phyloP scores from a whole-genome alignment of 768 basidiomycete genomes.

The Cystofilobasidium bisporidii region DNA sequence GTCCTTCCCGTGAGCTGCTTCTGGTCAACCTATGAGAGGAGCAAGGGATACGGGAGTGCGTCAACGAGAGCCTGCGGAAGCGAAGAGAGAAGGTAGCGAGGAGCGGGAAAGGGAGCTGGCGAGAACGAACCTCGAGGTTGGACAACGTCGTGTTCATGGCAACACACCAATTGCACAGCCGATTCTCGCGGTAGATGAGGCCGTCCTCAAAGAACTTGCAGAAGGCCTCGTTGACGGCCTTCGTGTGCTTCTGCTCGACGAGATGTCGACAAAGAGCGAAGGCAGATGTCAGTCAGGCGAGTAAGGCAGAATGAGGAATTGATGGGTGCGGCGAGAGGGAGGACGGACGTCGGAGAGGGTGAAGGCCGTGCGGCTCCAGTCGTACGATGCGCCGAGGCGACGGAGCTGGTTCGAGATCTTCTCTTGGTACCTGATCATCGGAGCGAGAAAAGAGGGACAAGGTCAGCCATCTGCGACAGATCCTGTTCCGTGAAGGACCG shows the following conservation, averaged over 20 bases:
- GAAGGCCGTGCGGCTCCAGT: constrained; percentile 90
- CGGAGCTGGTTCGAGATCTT: constrained; percentile 82
- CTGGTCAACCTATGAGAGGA: constrained; percentile 64
- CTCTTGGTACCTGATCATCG: constrained; percentile 63
- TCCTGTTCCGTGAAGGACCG: too few species aligned
- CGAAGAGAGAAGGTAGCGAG: too few species aligned
- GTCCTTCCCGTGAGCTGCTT: constrained; percentile 78
- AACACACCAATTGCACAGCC: constrained; percentile 97
- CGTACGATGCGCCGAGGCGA: constrained; percentile 82
- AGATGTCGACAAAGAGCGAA: too few species aligned
- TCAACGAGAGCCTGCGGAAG: too few species aligned
- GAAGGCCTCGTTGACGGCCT: constrained; percentile 85
- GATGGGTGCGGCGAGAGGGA: background rate
- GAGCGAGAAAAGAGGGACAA: background rate
- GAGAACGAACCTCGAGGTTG: constrained; percentile 69
- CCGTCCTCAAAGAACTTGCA: constrained; percentile 84
- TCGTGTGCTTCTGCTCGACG: constrained; percentile 51
- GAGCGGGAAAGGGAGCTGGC: background rate
- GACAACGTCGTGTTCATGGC: constrained; percentile 90
- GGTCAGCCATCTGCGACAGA: background rate
- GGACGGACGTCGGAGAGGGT: constrained; percentile 60
- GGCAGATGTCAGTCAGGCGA: too few species aligned
- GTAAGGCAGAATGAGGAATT: too few species aligned
- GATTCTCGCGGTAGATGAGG: constrained; percentile 85
- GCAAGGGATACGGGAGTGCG: background rate